A percentile compares a stretch with the other conserved stretches of the same genome.
phyloP scores from a whole-genome alignment of 176 grass and related monocot genomes.

The Triticum dicoccoides region DNA sequence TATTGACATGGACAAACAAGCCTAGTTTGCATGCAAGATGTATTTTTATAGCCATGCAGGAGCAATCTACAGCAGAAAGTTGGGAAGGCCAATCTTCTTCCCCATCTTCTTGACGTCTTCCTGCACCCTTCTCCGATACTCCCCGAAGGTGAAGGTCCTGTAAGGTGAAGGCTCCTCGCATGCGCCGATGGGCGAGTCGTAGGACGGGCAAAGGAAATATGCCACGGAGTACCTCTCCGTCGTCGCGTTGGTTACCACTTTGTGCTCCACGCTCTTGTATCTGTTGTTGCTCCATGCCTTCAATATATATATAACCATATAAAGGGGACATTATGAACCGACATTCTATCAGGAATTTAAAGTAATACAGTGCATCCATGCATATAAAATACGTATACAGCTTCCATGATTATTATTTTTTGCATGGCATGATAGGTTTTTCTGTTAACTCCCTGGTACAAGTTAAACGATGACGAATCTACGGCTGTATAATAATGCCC shows the following conservation, averaged over 20 bases:
- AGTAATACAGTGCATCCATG: too few relatives aligned
- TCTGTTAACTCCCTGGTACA: background rate
- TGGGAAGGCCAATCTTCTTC: slow-evolving; percentile 68
- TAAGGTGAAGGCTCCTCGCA: slow-evolving; percentile 56
- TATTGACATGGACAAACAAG: background rate
- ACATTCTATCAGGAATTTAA: background rate
- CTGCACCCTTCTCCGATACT: slow-evolving; percentile 67
- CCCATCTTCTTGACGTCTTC: slow-evolving; percentile 65
- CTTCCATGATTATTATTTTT: background rate
- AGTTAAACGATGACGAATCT: background rate
- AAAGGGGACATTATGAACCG: background rate
- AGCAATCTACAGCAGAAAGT: slow-evolving; percentile 44
- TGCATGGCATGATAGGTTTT: background rate
- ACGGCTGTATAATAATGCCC: background rate
- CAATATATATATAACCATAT: background rate
- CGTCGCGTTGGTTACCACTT: slow-evolving; percentile 49
- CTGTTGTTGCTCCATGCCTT: slow-evolving; percentile 95
- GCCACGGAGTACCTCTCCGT: slow-evolving; percentile 76
- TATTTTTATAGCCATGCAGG: background rate
- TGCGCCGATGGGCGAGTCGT: slow-evolving; percentile 64
- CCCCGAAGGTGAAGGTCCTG: slow-evolving; percentile 80
- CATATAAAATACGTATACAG: too few relatives aligned
- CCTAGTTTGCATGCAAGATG: background rate
- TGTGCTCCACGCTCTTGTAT: slow-evolving; percentile 95
- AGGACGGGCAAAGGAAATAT: slow-evolving; percentile 84